Conservation (phyloP, 2,329 filamentous ascomycete species). For the Teratosphaeria zuluensis region DNA sequence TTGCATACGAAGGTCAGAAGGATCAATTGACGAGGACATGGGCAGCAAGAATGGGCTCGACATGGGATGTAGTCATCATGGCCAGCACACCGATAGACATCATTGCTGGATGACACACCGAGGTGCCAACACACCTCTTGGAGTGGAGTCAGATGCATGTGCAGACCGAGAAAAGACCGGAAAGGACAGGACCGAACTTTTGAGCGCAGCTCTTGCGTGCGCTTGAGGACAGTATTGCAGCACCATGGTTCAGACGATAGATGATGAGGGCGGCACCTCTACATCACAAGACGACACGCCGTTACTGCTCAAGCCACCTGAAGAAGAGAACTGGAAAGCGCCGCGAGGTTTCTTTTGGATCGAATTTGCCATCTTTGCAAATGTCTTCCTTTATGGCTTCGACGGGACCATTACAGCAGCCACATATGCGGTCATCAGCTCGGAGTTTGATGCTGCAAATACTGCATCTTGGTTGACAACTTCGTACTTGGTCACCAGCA, state of each 20-base stretch:
- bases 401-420: constrained; percentile 14
- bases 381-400: constrained; percentile 14
- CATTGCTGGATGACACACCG: no score
- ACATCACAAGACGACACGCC: constrained; percentile 5
- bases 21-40: no score
- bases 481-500: constrained; percentile 46
- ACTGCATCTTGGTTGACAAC: constrained; percentile 49
- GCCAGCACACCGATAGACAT: no score
- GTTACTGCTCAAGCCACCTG: constrained; percentile 8
- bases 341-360: constrained; percentile 13
- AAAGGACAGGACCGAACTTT: background rate
- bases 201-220: background rate
- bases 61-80: no score
- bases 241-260: background rate
- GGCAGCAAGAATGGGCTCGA: no score
- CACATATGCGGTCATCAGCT: constrained; percentile 21
- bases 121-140: background rate
- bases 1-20: background rate
- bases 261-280: background rate
- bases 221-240: background rate
- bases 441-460: background rate
- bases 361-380: constrained; percentile 12
- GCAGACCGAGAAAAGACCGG: background rate
- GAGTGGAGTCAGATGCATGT: background rate
- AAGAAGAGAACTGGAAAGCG: constrained; percentile 12